A percentile compares a stretch with the other conserved stretches of the same genome.
Conservation (phyloP, 2,329 filamentous ascomycete species). For the Venturia oleaginea region DNA sequence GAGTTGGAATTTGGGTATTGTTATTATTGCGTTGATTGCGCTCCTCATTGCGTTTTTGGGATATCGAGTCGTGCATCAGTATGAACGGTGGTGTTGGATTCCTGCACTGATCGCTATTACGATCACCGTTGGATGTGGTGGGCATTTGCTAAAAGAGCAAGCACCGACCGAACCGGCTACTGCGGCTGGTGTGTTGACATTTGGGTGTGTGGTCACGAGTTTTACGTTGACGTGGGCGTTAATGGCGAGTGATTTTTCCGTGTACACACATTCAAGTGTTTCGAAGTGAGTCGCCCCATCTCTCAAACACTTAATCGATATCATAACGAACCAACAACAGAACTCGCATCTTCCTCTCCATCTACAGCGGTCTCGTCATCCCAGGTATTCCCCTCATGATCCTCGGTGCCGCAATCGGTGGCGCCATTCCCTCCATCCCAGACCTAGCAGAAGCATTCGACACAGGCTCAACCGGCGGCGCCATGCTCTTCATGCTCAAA, state of each 20-base stretch:
- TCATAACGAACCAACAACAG: constrained; percentile 8
- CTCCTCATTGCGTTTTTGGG: constrained; percentile 22
- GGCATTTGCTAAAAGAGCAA: constrained; percentile 42
- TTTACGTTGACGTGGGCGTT: constrained; percentile 56
- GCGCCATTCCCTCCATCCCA: constrained; percentile 46
- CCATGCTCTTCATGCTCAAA: constrained; percentile 50
- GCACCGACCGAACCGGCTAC: constrained; percentile 33
- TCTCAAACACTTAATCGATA: constrained; percentile 16
- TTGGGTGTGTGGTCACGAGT: constrained; percentile 52
- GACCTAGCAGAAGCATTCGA: constrained; percentile 48
- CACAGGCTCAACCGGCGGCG: constrained; percentile 46
- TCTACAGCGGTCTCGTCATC: constrained; percentile 45
- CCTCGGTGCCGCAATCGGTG: constrained; percentile 55
- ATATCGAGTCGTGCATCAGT: constrained; percentile 22
- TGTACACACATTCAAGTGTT: constrained; percentile 50
- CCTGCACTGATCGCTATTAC: constrained; percentile 22
- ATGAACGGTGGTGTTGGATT: constrained; percentile 21
- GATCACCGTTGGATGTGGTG: constrained; percentile 22
- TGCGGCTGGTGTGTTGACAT: constrained; percentile 43
- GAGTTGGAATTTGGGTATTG: constrained; percentile 50
- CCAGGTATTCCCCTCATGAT: constrained; percentile 53
- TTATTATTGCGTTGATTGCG: constrained; percentile 40
- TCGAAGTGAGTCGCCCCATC: constrained; percentile 34
- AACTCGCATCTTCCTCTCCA: constrained; percentile 44
- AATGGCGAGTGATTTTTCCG: constrained; percentile 51